Evolutionary conservation across 106 monocot species (phyloP).

Genomic region (Dioscorea dumetorum): DNA sequence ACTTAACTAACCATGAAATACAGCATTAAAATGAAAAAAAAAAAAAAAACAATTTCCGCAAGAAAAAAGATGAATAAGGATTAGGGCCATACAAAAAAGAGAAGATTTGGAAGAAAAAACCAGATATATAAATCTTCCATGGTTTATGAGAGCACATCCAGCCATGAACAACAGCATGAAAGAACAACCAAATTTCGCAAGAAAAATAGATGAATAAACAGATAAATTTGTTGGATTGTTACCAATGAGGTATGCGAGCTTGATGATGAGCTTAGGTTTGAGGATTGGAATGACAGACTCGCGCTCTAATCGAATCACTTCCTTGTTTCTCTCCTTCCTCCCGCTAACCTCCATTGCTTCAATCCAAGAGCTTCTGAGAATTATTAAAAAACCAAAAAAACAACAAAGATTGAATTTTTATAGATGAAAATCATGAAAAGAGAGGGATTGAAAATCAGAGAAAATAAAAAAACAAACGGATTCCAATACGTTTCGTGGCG

Average conservation of each 20-base stretch:
- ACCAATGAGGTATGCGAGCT: slow-evolving; percentile 47
- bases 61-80: background rate
- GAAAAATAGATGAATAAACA: background rate
- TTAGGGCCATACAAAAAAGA: background rate
- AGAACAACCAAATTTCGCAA: background rate
- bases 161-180: no score
- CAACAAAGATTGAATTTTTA: background rate
- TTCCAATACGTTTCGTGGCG: background rate
- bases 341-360: slow-evolving; percentile 3
- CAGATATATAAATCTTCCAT: background rate
- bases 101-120: background rate
- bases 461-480: background rate
- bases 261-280: slow-evolving; percentile 55
- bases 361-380: background rate
- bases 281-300: slow-evolving; percentile 60
- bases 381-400: background rate
- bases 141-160: no score
- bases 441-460: background rate
- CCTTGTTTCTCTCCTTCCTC: slow-evolving; percentile 11
- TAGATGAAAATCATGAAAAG: background rate
- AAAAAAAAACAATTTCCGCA: no score
- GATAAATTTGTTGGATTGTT: background rate
- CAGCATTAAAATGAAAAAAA: no score
- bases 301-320: slow-evolving; percentile 43
- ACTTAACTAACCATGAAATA: no score